Conservation (phyloP, 148 eudicot genomes). For the Camellia granthamiana region DNA sequence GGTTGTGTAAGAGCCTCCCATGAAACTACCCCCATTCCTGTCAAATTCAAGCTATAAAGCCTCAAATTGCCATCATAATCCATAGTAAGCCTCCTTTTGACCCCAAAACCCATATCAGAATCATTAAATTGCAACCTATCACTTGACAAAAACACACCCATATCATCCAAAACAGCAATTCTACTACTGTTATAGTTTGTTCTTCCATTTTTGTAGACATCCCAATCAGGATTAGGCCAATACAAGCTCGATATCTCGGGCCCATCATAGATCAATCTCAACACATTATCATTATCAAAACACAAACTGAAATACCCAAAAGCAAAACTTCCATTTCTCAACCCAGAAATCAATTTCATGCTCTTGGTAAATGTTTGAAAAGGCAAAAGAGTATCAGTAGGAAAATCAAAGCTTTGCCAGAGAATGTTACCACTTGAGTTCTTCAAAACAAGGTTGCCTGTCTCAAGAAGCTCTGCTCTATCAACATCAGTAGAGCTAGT, state of each 20-base stretch:
- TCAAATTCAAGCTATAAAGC: conserved; percentile 46
- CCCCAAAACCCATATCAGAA: conserved; percentile 40
- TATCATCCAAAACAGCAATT: conserved; percentile 29
- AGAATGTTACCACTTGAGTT: conserved; percentile 30
- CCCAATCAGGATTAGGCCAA: conserved; percentile 33
- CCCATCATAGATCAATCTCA: conserved; percentile 33
- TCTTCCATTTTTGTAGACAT: conserved; percentile 24
- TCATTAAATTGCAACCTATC: conserved; percentile 38
- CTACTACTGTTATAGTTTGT: conserved; percentile 43
- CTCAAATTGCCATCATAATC: conserved; percentile 66
- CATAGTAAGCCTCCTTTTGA: conserved; percentile 46
- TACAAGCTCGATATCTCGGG: conserved; percentile 39
- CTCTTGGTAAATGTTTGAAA: conserved; percentile 37
- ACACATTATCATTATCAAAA: conserved; percentile 36
- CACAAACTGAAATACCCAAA: conserved; percentile 29
- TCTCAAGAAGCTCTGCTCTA: conserved; percentile 32
- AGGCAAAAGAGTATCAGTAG: conserved; percentile 58
- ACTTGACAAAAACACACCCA: conserved; percentile 39
- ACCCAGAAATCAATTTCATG: conserved; percentile 29
- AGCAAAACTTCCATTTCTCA: conserved; percentile 19
- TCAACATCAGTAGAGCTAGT: conserved; percentile 15
- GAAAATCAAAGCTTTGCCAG: conserved; percentile 67
- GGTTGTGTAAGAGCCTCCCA: conserved; percentile 47
- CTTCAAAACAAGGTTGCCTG: conserved; percentile 48
- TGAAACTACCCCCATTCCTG: conserved; percentile 40